Evolutionary conservation across 805 yeast genomes (phyloP).

Genomic region (Saccharomycopsis microspora): DNA sequence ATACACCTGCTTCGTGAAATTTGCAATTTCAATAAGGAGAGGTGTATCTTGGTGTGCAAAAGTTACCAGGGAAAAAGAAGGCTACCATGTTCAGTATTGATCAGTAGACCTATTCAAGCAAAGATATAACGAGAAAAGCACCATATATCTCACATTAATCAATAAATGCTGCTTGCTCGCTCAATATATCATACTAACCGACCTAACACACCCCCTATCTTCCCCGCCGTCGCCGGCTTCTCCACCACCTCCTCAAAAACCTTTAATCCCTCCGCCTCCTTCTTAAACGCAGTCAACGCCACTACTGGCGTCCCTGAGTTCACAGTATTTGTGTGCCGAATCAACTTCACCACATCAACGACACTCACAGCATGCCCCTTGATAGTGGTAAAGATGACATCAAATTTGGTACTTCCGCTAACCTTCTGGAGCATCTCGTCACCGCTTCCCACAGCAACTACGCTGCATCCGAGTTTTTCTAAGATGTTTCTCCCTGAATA

Average conservation of each 20-base stretch:
- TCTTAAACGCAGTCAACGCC: constrained; percentile 59
- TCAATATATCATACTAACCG: too few species aligned
- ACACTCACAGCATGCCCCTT: constrained; percentile 43
- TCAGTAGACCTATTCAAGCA: too few species aligned
- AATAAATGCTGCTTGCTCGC: too few species aligned
- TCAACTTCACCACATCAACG: constrained; percentile 64
- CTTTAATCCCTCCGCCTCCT: constrained; percentile 46
- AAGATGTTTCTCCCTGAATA: constrained; percentile 53
- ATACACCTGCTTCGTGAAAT: too few species aligned
- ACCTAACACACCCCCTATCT: constrained; percentile 14
- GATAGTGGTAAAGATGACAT: constrained; percentile 68
- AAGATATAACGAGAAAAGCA: too few species aligned
- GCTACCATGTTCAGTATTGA: too few species aligned
- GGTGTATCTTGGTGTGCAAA: too few species aligned
- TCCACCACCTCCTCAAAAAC: constrained; percentile 61
- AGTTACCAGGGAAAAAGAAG: too few species aligned
- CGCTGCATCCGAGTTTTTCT: constrained; percentile 66
- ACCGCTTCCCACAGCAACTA: constrained; percentile 65
- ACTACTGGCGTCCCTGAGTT: constrained; percentile 70
- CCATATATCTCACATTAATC: too few species aligned
- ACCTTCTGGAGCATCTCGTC: constrained; percentile 76
- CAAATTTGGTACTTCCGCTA: constrained; percentile 76
- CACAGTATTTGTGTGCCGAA: constrained; percentile 64
- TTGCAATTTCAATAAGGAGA: too few species aligned
- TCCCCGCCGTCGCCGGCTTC: constrained; percentile 38